These are phyloP conservation scores for Phytopythium aichiense DNA, from an alignment of 352 stramenopile species.

Conservation along the genomic window DNA sequence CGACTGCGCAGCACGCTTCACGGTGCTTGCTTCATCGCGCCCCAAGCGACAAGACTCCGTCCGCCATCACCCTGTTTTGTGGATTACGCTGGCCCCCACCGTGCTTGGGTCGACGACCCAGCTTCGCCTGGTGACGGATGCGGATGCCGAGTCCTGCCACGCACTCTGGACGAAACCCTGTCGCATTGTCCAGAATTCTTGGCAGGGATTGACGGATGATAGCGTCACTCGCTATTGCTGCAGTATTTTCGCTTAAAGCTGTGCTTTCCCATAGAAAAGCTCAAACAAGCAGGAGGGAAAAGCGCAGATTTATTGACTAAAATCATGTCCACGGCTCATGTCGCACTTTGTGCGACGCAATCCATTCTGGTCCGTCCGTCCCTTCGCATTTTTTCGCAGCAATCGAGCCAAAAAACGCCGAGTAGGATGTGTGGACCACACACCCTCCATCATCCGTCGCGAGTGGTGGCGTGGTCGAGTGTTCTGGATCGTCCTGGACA, in stretches of 20 bases:
- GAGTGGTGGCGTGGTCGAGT: not conserved
- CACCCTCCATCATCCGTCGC: not conserved
- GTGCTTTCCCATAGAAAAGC: not conserved
- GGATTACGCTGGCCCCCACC: not conserved
- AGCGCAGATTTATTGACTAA: not conserved
- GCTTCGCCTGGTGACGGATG: not conserved
- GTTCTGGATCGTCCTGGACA: conserved; percentile 1
- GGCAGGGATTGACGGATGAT: not conserved
- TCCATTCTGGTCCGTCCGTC: not conserved
- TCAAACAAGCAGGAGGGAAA: not conserved
- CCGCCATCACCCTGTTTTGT: not conserved
- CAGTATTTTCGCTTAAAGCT: not conserved
- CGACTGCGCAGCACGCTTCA: too few species aligned
- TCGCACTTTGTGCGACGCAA: not conserved
- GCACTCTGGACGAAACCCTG: not conserved
- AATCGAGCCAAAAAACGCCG: not conserved
- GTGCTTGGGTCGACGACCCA: not conserved
- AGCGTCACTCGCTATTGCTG: not conserved
- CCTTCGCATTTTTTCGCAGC: conserved; percentile 2
- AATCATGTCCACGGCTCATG: not conserved
- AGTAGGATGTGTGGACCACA: not conserved
- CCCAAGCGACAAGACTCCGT: not conserved
- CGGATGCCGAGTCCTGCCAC: not conserved
- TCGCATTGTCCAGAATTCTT: not conserved
- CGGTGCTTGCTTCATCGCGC: not conserved